Base-by-base conservation (phyloP, 352 stramenopile genomes). In the Globisporangium nunn region DNA sequence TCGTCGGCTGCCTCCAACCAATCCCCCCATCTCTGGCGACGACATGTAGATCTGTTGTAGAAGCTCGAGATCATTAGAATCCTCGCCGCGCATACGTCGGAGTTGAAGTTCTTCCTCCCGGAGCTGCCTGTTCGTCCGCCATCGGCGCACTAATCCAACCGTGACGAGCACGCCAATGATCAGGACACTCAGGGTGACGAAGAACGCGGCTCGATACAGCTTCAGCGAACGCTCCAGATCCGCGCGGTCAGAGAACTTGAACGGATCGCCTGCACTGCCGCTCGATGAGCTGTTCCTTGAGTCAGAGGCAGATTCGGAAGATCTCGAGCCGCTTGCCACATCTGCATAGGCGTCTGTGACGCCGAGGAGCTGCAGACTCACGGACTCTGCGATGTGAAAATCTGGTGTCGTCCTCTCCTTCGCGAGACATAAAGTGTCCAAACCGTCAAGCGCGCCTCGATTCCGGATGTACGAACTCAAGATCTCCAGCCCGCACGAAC, bases 11-110 rank as follows among this genome's bases (percentile, higher is more conserved):
- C 11, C 37, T 17, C 10, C 37, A 17, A 3, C 11, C 10, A 10
- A 43, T 43, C 30, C 44, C 58, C 58, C 58, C 14, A 28, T n/a
- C 33, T 58, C 50, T 14, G 58, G 39, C 10, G 68, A 74, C 47
- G 74, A 66, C 52, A 78, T 28, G 41, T 72, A 80, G 30, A 83
- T 63, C 37, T 71, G 70, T n/a, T 48, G 66, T 52, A 78, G 63
- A 7, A 78, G 50, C 41, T 80, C 71, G 1, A 80, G 48, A 46
- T 82, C 70, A 56, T 79, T 62, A 0, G 67, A 56, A 18, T 63
- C 68, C 6, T 76, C 68, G 18, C 70, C 72, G 18, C 61, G 68
- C 68, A 82, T 74, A n/a, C 58, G 64, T 10, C 64, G 59, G 30
- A 80, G 59, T 58, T 72, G 60, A 5, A 44, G 56, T 23, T 82